Conservation (phyloP, 2,329 filamentous ascomycete species). For the Talaromyces rugulosus region DNA sequence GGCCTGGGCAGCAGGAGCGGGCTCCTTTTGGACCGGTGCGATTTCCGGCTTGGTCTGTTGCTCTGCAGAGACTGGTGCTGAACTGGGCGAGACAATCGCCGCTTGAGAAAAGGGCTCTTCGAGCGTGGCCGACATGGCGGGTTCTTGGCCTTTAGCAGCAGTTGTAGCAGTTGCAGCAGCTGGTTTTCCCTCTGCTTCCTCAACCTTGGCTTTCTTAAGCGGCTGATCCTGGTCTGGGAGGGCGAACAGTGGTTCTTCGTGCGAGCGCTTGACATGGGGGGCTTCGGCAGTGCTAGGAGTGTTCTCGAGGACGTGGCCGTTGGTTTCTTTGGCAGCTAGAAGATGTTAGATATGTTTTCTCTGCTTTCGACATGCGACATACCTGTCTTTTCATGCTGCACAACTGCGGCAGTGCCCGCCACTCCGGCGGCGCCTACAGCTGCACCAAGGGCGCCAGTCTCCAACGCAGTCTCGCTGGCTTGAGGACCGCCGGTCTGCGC, state of each 20-base stretch:
- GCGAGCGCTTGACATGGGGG: conserved; percentile 30
- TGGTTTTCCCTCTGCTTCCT: conserved; percentile 16
- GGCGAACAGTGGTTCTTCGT: conserved; percentile 29
- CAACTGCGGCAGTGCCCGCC: not conserved
- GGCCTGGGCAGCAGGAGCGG: not conserved
- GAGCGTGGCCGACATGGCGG: not conserved
- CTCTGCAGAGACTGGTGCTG: not conserved
- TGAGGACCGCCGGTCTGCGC: not conserved
- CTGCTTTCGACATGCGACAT: not conserved
- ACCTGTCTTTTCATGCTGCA: not conserved
- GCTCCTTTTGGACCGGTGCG: not conserved
- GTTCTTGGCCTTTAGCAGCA: not conserved
- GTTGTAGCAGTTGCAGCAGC: not conserved
- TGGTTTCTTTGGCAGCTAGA: not conserved
- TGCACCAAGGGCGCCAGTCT: not conserved
- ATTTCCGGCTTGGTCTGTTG: not conserved
- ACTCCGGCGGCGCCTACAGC: not conserved
- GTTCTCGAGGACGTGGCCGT: not conserved
- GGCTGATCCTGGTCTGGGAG: conserved; percentile 29
- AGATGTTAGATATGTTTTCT: not conserved
- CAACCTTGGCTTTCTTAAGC: conserved; percentile 32
- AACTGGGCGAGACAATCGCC: not conserved
- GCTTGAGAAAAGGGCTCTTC: not conserved
- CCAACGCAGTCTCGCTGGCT: not conserved
- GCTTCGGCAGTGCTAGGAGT: conserved; percentile 12